phyloP scores from a whole-genome alignment of 2,329 filamentous ascomycete genomes.

The Monilinia vaccinii-corymbosi region DNA sequence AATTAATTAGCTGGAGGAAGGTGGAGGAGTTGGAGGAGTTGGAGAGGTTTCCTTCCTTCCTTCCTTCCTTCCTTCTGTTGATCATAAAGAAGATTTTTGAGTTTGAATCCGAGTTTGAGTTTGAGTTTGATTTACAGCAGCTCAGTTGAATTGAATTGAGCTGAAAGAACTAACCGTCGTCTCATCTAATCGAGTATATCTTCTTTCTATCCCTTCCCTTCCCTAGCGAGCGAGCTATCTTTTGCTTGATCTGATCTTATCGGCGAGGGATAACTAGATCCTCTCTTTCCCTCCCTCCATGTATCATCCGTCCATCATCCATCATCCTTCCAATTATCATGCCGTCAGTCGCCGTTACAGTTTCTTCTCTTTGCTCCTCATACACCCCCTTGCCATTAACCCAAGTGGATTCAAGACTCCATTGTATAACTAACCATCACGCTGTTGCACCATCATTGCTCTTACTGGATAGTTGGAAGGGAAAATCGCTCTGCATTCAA shows the following conservation, averaged over 20 bases:
- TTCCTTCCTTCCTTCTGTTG: background rate
- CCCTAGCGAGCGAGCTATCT: background rate
- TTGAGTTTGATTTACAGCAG: no score
- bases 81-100: no score
- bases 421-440: background rate
- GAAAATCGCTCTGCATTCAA: background rate
- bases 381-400: background rate
- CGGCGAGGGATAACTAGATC: background rate
- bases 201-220: background rate
- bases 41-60: no score
- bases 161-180: no score
- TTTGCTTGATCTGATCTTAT: background rate
- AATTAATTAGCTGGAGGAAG: no score
- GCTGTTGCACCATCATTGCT: background rate
- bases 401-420: background rate
- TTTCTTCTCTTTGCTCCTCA: background rate
- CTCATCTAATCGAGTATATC: no score
- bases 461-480: background rate
- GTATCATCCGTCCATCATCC: background rate
- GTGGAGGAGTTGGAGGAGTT: no score
- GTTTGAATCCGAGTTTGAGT: no score
- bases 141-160: no score
- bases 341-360: background rate
- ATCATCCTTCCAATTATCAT: background rate
- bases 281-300: background rate